Base-by-base conservation (phyloP, 1,284 basidiomycete species). In the Xerocomus minutiporus region DNA sequence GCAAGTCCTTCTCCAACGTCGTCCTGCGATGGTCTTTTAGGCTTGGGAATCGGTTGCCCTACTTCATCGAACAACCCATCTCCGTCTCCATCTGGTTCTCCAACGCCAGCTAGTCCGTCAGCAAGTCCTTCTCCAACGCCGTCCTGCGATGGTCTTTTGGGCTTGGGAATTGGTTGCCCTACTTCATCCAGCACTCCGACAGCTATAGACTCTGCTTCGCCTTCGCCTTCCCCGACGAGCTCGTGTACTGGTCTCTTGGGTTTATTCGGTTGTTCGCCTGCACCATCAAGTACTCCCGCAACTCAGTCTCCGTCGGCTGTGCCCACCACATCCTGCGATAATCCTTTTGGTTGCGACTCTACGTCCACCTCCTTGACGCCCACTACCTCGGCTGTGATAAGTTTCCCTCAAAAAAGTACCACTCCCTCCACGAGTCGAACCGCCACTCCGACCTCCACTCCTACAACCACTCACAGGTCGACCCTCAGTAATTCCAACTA, bases 331-430 rank as follows among this genome's bases (percentile, higher is more conserved):
- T 28, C 35, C 15, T 47, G 46, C n/a, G 23, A 34, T 32, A 28
- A 41, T 15, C 32, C 34, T 32, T 38, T 48, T 45, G 38, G 47
- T 51, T 54, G 51, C 15, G 20, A 26, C 28, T 25, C 46, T 11
- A 45, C 52, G 1, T 13, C 50, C 3, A n/a, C 47, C 4, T 0
- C 39, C 23, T 1, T 11, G 26, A 54, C 49, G 1, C 50, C 59
- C 23, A 51, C 28, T 28, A 47, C 56, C 12, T 64, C 68, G 44
- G 58, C 66, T 9, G 55, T 62, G 28, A 67, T 71, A 34, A 65
- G 45, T 32, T 68, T 71, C 56, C 65, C 68, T 32, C 1, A 8
- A 13, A 54, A 2, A 35, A 53, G 23, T 34, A 40, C 53, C 12
- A 5, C 29, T 4, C 3, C 40, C 6, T 29, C 53, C 13, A 25